These are phyloP conservation scores for Podospora australis DNA, from an alignment of 495 filamentous ascomycete genomes.

Conservation along the genomic window DNA sequence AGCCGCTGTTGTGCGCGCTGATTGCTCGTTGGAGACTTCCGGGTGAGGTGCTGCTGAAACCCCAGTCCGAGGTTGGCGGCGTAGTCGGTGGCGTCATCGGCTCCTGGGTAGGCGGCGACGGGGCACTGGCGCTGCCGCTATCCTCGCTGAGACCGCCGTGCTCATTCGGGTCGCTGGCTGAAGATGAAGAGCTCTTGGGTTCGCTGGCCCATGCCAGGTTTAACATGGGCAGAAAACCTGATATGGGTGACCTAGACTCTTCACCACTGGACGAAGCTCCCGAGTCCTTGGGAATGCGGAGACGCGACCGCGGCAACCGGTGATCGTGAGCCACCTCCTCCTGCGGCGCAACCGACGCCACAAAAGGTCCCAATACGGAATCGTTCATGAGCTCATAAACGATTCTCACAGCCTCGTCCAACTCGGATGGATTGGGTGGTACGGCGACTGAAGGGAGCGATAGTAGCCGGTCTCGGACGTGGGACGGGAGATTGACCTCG, in stretches of 20 bases:
- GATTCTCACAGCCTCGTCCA: conserved; percentile 86
- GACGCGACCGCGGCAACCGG: conserved; percentile 34
- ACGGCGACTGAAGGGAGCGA: conserved; percentile 50
- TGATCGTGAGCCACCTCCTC: conserved; percentile 28
- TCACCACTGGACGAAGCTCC: conserved; percentile 17
- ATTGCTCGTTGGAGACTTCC: conserved; percentile 46
- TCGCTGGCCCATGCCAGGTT: conserved; percentile 33
- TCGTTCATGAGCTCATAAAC: conserved; percentile 97
- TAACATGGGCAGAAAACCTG: conserved; percentile 38
- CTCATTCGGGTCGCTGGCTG: conserved; percentile 29
- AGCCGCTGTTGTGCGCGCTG: conserved; percentile 52
- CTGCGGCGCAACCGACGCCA: conserved; percentile 51
- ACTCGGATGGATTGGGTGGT: conserved; percentile 68
- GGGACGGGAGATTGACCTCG: conserved; percentile 87
- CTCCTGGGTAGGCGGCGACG: conserved; percentile 48
- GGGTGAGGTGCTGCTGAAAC: conserved; percentile 42
- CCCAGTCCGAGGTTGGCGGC: conserved; percentile 62
- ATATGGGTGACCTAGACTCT: conserved; percentile 38
- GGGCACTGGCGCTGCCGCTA: conserved; percentile 43
- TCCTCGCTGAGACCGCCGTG: conserved; percentile 41
- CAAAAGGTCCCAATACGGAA: conserved; percentile 77
- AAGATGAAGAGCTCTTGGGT: conserved; percentile 33
- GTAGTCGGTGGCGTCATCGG: conserved; percentile 89
- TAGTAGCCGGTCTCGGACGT: conserved; percentile 76
- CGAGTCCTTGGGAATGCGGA: conserved; percentile 31